Base-by-base conservation (phyloP, 768 basidiomycete genomes). In the Collybia nuda region DNA sequence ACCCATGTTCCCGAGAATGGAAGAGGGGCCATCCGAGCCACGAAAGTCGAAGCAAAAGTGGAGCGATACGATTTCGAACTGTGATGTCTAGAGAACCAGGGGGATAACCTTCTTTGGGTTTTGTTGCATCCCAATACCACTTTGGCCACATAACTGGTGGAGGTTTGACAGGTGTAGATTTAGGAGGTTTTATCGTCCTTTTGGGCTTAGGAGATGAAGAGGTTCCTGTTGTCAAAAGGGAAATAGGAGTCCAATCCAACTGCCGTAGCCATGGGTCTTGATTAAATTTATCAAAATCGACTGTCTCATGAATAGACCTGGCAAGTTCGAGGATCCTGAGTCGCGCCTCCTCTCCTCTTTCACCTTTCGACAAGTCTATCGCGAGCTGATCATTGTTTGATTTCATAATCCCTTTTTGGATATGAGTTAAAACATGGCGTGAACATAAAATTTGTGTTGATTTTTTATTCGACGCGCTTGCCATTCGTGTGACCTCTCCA, bases 51-150 rank as follows among this genome's bases (percentile, higher is more conserved):
- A 99, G 77, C 2, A 98, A 82, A 9, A 97, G 72, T 0, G 95
- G 93, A 0, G 94, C 82, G 38, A 92, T 76, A 22, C 88, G 84
- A 56, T 83, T 93, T 48, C 91, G 84, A 22, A 88, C 82, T 5
- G 93, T 93, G 55, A 98, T 71, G 61, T 98, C 93, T 23, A 97
- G 77, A 2, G 84, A 80, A 18, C 87, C 93, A 1, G 84, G 84
- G 5, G 79, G 73, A 49, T 74, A 61, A 50, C 74, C 84, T 63
- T 85, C 86, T 69, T 80, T 87, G 2, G 87, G 90, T 58, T 76
- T 84, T 2, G 86, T 74, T 2, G 92, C 80, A 21, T 98, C 94
- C 90, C 88, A 93, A 62, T 91, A 99, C 97, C 97, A 98, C 64
- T 91, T 90, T 1, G 95, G 96, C 93, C 95, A 98, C n/a, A 74